Evolutionary conservation across 441 rosid genomes (phyloP).

Genomic region (Croton laevigatus): DNA sequence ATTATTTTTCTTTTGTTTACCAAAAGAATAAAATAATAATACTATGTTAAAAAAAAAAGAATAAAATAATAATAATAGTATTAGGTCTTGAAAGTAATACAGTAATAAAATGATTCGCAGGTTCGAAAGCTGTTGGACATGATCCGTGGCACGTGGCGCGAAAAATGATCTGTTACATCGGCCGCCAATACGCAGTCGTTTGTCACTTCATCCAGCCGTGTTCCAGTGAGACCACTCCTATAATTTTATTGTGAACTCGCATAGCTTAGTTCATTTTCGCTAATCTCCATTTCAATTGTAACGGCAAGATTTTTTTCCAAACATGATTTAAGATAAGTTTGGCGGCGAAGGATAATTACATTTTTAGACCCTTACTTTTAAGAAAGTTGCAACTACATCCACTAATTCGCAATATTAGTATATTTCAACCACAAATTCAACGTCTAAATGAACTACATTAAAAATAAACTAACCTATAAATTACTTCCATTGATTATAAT

Average conservation of each 20-base stretch:
- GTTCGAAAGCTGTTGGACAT: conserved; percentile 24
- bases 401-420: no score
- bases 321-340: no score
- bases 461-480: no score
- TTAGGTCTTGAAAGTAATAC: conserved; percentile 11
- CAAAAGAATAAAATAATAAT: background rate
- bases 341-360: no score
- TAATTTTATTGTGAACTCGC: background rate
- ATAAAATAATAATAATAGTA: background rate
- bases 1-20: background rate
- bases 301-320: no score
- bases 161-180: background rate
- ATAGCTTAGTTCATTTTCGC: background rate
- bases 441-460: no score
- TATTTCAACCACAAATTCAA: no score
- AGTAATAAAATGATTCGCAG: conserved; percentile 27
- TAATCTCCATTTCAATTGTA: background rate
- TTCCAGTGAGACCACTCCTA: background rate
- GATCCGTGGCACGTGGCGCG: conserved; percentile 40
- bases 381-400: no score
- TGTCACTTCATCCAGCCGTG: background rate
- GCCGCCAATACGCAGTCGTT: conserved; percentile 18
- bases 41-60: no score
- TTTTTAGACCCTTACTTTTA: no score
- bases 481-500: no score